Evolutionary conservation across 768 basidiomycete species (phyloP).

Genomic region (Pleurotus salmoneostramineus): DNA sequence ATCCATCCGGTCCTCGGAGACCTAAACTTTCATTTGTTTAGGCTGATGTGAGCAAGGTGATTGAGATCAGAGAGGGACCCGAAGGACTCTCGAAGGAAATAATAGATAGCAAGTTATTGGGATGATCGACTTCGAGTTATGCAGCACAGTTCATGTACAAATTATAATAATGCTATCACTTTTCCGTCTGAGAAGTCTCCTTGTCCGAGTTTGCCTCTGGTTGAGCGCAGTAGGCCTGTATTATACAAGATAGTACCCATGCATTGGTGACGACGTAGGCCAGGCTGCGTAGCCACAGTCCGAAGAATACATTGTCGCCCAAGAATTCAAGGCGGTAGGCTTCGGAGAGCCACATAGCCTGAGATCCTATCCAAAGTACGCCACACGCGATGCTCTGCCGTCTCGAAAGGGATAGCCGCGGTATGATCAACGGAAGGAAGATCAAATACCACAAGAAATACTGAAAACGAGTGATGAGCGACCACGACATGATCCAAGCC

Average conservation of each 20-base stretch:
- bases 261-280: constrained; percentile 72
- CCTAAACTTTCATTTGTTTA: constrained; percentile 20
- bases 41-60: constrained; percentile 75
- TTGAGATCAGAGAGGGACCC: constrained; percentile 79
- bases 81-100: constrained; percentile 74
- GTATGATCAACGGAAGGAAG: constrained; percentile 79
- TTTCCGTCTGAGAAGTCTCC: neutral
- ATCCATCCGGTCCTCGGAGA: neutral
- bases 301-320: constrained; percentile 66
- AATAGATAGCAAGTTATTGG: constrained; percentile 59
- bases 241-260: constrained; percentile 72
- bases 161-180: constrained; percentile 34
- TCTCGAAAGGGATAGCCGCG: constrained; percentile 52
- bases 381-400: constrained; percentile 35
- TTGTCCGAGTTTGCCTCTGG: neutral
- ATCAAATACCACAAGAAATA: constrained; percentile 98
- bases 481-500: neutral
- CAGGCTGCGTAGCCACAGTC: constrained; percentile 77
- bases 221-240: constrained; percentile 37
- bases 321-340: constrained; percentile 91
- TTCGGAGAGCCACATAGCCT: constrained; percentile 87
- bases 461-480: constrained; percentile 32
- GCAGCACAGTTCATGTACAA: neutral
- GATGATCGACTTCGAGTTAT: constrained; percentile 6
- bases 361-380: constrained; percentile 69